Base-by-base conservation (phyloP, 306 rosid species). In the Dicorynia guianensis region DNA sequence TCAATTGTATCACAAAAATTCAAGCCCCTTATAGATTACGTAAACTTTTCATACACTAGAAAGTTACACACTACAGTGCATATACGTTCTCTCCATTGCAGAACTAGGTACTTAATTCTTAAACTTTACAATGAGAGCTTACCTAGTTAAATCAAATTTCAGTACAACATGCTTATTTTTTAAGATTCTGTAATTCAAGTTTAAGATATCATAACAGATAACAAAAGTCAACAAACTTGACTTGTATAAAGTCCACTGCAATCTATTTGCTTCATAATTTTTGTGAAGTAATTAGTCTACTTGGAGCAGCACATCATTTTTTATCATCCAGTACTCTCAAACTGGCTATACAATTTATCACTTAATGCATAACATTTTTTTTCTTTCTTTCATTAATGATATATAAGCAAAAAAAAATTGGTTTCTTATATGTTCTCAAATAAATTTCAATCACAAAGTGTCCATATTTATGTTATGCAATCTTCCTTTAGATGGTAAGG, bases 361-460 rank as follows among this genome's bases (percentile, higher is more conserved):
- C 30, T 25, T 25, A 25, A 1, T 25, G 30, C 30, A 25, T 25
- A 25, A 25, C 30, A 25, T 2, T 25, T 25, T 25, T 25, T 25
- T 25, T 25, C 2, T 25, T 25, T 25, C 30, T 25, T 25, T 25
- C 30, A 25, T 25, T 25, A 65, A 79, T 4, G 15, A 48, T 20
- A 63, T 5, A n/a, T 15, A 53, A 59, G 68, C 48, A 60, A 46
- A 63, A 48, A 56, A 57, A 7, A 30, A 7, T 42, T 50, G 7
- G 73, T 38, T 72, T 69, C 55, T 43, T 63, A 30, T 36, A 67
- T 17, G 17, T 49, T 59, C 48, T 15, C 25, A 47, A 35, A 25
- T 5, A 79, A 64, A 69, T 56, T 47, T 43, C 52, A 50, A 55
- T 57, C 48, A 56, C 48, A 39, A 57, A 76, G 53, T 66, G 52